Base-by-base conservation (phyloP, 257 asterid species). In the Scutellaria barbata region DNA sequence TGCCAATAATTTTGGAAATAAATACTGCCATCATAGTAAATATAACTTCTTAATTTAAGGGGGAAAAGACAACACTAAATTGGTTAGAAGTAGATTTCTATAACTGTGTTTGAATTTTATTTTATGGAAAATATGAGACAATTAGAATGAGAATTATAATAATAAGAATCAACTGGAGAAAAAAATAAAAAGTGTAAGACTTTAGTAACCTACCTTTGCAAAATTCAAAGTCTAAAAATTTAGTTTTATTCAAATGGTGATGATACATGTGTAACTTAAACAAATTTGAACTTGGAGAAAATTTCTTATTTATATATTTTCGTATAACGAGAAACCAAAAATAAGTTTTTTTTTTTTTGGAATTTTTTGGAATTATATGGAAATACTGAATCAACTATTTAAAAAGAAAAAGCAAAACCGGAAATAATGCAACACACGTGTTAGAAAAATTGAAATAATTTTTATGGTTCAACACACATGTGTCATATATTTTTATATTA, bases 201-300 rank as follows among this genome's bases (percentile, higher is more conserved):
- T 43, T 7, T 63, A 30, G 35, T 30, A 30, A 52, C 60, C 16
- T 33, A 33, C 46, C 50, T 18, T 25, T 18, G 18, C 40, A 20
- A 42, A 63, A 17, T 66, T 66, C 48, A 66, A 50, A 66, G 72
- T 50, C 71, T 50, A 66, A 66, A n/a, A 6, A 5, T 66, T 4
- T 10, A 7, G 14, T 0, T 25, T 50, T 18, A 7, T 33, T 35
- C 30, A 66, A 30, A 8, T 7, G 0, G 0, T 48, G 45, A 50
- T 48, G 35, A 66, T 50, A 48, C 30, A 50, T 37, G n/a, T n/a
- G 37, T 43, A 0, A 8, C 48, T 45, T 45, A 20, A 43, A 47
- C 30, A 9, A 43, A 5, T 1, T 63, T 63, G 57, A 20, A 25
- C 43, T 45, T 5, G n/a, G 8, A 35, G 17, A 35, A 30, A 25